These are phyloP conservation scores for Nicotiana benthamiana DNA, from an alignment of 257 asterid species.

Conservation along the genomic window DNA sequence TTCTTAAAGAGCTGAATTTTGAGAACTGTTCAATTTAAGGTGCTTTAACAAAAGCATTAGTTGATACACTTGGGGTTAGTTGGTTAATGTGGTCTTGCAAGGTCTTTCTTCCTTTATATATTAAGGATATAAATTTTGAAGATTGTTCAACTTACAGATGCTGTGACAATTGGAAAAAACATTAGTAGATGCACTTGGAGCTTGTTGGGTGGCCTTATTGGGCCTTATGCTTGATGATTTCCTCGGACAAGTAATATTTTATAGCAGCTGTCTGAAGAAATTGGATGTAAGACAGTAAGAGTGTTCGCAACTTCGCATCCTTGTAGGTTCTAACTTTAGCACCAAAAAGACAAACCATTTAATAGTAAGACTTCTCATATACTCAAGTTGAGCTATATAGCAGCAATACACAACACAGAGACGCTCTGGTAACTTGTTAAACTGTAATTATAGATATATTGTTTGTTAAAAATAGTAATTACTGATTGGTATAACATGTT, in stretches of 20 bases:
- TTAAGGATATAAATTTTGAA: background rate
- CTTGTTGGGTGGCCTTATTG: background rate
- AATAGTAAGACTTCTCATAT: background rate
- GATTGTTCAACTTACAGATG: background rate
- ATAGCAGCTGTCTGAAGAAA: background rate
- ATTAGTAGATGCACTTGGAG: background rate
- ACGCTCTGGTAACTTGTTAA: background rate
- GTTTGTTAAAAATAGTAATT: background rate
- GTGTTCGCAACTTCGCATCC: background rate
- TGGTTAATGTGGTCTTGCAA: background rate
- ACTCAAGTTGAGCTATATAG: background rate
- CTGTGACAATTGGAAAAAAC: background rate
- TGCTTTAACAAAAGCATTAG: background rate
- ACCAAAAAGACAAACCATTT: background rate
- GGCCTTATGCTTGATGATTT: background rate
- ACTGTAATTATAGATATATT: background rate
- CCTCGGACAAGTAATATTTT: background rate
- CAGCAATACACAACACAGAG: background rate
- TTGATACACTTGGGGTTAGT: background rate
- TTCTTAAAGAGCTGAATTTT: background rate
- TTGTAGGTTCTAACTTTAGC: background rate
- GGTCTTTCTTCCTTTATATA: background rate
- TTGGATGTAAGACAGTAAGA: background rate
- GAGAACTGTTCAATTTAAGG: background rate
- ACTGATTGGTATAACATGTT: background rate